Evolutionary conservation across 169 alveolate species (phyloP).

Genomic region (Eimeria necatrix): DNA sequence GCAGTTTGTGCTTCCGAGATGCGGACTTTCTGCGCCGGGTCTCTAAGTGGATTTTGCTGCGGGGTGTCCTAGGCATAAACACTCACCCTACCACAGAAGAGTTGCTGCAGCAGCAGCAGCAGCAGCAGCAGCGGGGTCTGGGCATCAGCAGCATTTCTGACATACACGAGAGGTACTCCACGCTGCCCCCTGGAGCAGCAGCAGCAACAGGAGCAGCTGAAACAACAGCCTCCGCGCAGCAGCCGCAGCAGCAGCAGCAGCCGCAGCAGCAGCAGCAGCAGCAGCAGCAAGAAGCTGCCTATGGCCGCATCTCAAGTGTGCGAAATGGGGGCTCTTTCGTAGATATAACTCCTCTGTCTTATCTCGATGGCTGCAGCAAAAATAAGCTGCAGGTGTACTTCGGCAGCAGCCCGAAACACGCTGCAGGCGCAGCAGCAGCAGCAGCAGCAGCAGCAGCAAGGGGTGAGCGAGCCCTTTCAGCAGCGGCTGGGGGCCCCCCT

Average conservation of each 20-base stretch:
- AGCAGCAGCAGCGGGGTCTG: not conserved
- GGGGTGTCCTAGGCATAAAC: not conserved
- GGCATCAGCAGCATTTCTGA: not conserved
- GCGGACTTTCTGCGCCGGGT: constrained; percentile 36
- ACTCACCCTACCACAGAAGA: constrained; percentile 1
- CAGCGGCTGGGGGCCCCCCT: not conserved
- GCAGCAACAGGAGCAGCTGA: not conserved
- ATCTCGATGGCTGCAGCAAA: constrained; percentile 44
- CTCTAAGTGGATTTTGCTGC: constrained; percentile 8
- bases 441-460: not conserved
- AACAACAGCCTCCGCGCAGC: not conserved
- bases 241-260: too few species aligned
- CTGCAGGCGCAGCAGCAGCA: not conserved
- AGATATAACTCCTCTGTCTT: constrained; percentile 71
- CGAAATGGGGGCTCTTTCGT: constrained; percentile 85
- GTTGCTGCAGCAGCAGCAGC: constrained; percentile 9
- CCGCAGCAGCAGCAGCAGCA: not conserved
- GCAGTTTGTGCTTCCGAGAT: not conserved
- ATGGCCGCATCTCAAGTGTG: constrained; percentile 81
- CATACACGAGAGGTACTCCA: not conserved
- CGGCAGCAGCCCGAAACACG: not conserved
- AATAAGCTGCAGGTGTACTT: constrained; percentile 45
- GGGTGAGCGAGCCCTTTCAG: not conserved
- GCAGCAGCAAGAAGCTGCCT: constrained; percentile 23
- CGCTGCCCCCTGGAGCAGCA: not conserved